phyloP scores from a whole-genome alignment of 1,284 basidiomycete species.

The Cryptococcus sp. region DNA sequence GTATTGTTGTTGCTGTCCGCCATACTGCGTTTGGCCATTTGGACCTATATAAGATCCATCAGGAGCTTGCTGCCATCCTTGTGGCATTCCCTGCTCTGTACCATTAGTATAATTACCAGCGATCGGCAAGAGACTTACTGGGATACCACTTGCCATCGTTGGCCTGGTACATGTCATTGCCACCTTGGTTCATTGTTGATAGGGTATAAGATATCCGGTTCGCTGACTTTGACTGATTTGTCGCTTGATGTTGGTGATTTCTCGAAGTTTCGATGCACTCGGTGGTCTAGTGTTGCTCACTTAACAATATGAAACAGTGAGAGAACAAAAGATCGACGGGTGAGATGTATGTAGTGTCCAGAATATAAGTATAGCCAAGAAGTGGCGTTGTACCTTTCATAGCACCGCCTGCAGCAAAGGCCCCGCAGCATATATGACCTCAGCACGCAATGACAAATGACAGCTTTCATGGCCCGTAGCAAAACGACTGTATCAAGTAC shows the following conservation, averaged over 20 bases:
- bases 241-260: neutral
- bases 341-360: too few species aligned
- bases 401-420: neutral
- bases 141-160: slow-evolving; percentile 26
- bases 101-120: neutral
- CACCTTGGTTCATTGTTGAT: slow-evolving; percentile 1
- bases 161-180: slow-evolving; percentile 21
- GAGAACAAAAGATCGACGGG: too few species aligned
- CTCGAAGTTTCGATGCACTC: too few species aligned
- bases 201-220: neutral
- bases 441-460: too few species aligned
- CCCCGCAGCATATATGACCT: neutral
- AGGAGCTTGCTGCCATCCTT: slow-evolving; percentile 8
- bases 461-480: too few species aligned
- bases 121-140: neutral
- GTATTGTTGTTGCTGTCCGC: slow-evolving; percentile 5
- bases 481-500: too few species aligned
- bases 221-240: slow-evolving; percentile 2
- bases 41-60: neutral
- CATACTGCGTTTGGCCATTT: neutral
- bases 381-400: neutral
- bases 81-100: slow-evolving; percentile 10
- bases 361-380: neutral
- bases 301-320: too few species aligned
- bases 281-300: too few species aligned